These are phyloP conservation scores for Daldinia decipiens DNA, from an alignment of 495 filamentous ascomycete genomes.

Conservation along the genomic window DNA sequence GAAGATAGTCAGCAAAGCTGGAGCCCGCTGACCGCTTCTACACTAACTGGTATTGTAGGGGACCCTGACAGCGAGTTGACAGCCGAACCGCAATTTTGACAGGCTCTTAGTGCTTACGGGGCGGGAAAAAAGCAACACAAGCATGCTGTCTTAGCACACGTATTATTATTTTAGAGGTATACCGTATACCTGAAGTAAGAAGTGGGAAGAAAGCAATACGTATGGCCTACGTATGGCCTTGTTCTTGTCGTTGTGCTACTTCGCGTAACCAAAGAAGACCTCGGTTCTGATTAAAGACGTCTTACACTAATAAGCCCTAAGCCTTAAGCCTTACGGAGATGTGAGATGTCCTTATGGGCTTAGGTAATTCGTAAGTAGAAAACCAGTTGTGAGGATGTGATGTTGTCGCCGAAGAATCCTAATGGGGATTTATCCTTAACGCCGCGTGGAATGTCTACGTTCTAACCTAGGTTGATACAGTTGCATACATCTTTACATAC, in stretches of 20 bases:
- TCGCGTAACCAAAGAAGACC: neutral
- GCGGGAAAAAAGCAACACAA: conserved; percentile 29
- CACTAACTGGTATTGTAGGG: neutral
- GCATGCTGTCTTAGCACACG: conserved; percentile 33
- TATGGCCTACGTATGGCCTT: neutral
- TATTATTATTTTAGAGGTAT: conserved; percentile 12
- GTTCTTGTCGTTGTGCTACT: conserved; percentile 9
- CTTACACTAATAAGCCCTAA: conserved; percentile 29
- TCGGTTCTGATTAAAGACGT: conserved; percentile 14
- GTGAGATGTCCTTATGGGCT: conserved; percentile 1
- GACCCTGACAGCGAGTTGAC: conserved; percentile 32
- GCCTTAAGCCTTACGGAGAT: conserved; percentile 5
- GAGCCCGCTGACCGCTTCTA: conserved; percentile 35
- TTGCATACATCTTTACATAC: neutral
- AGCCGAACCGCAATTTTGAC: conserved; percentile 23
- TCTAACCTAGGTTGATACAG: too few relatives aligned
- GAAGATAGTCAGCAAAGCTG: conserved; percentile 41
- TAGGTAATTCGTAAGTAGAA: conserved; percentile 1
- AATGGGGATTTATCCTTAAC: conserved; percentile 1
- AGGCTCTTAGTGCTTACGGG: conserved; percentile 44
- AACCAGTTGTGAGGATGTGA: neutral
- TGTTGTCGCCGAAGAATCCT: conserved; percentile 3
- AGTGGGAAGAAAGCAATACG: neutral
- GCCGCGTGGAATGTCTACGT: neutral
- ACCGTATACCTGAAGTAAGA: neutral